These are phyloP conservation scores for Colletotrichum spinosum DNA, from an alignment of 2,329 filamentous ascomycete genomes.

Conservation along the genomic window DNA sequence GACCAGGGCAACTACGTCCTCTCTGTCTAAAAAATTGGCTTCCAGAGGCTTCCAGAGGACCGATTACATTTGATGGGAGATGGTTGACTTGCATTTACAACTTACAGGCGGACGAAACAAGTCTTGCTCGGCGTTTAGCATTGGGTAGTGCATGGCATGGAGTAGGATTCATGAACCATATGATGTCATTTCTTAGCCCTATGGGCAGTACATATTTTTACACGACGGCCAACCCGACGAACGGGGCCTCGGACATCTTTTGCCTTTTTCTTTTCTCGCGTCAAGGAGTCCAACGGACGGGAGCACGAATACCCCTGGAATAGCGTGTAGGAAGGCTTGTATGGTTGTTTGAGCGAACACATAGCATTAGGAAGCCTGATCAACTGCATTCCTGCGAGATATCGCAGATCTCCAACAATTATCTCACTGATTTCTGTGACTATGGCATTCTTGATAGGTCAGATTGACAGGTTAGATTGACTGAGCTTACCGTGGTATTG, in stretches of 20 bases:
- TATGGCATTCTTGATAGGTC: too few relatives aligned
- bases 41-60: background rate
- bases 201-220: slow-evolving; percentile 38
- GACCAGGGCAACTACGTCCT: slow-evolving; percentile 82
- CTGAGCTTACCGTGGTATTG: too few relatives aligned
- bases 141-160: slow-evolving; percentile 34
- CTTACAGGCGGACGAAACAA: slow-evolving; percentile 9
- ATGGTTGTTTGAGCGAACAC: slow-evolving; percentile 36
- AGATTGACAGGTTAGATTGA: too few relatives aligned
- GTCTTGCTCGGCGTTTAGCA: slow-evolving; percentile 36
- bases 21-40: slow-evolving; percentile 65
- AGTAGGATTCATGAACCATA: slow-evolving; percentile 42
- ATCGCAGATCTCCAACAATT: slow-evolving; percentile 33
- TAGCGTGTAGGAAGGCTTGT: slow-evolving; percentile 36
- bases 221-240: slow-evolving; percentile 14
- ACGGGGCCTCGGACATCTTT: slow-evolving; percentile 29
- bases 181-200: slow-evolving; percentile 37
- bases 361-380: slow-evolving; percentile 38
- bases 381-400: slow-evolving; percentile 38
- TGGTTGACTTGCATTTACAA: slow-evolving; percentile 22
- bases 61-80: slow-evolving; percentile 16
- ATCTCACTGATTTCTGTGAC: too few relatives aligned
- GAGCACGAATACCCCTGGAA: slow-evolving; percentile 39
- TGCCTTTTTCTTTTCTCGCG: slow-evolving; percentile 7
- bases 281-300: slow-evolving; percentile 28